phyloP scores from a whole-genome alignment of 2,329 filamentous ascomycete species.

The Cryphonectria japonica region DNA sequence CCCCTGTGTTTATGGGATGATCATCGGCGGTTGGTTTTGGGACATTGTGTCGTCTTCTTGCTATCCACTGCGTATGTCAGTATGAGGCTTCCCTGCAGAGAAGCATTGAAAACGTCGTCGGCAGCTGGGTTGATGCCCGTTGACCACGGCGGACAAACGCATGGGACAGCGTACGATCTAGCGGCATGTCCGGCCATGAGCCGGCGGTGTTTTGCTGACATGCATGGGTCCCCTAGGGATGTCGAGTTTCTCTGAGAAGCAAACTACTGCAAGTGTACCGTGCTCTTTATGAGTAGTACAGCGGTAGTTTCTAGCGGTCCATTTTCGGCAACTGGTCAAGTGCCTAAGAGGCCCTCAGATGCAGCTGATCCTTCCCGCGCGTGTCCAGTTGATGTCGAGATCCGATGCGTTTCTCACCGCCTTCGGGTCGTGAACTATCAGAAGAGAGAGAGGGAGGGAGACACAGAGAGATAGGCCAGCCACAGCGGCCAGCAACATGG shows the following conservation, averaged over 20 bases:
- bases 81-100: too few species aligned
- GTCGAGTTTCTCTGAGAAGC: background rate
- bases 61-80: too few species aligned
- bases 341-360: background rate
- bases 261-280: background rate
- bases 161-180: background rate
- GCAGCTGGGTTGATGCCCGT: conserved; percentile 22
- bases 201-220: background rate
- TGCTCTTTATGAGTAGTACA: background rate
- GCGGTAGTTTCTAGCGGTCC: background rate
- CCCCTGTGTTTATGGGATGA: background rate
- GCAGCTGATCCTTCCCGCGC: background rate
- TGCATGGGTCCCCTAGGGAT: conserved; percentile 13
- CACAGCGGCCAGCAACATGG: background rate
- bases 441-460: background rate
- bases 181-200: background rate
- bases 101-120: conserved; percentile 5
- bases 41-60: background rate
- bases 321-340: conserved; percentile 5
- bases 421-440: background rate
- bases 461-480: background rate
- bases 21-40: background rate
- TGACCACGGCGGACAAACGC: background rate
- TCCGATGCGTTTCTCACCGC: background rate
- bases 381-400: background rate